Percentiles rank a stretch among this genome's conserved stretches.
phyloP scores from a whole-genome alignment of 768 basidiomycete genomes.

The Macrolepiota dolichaula region DNA sequence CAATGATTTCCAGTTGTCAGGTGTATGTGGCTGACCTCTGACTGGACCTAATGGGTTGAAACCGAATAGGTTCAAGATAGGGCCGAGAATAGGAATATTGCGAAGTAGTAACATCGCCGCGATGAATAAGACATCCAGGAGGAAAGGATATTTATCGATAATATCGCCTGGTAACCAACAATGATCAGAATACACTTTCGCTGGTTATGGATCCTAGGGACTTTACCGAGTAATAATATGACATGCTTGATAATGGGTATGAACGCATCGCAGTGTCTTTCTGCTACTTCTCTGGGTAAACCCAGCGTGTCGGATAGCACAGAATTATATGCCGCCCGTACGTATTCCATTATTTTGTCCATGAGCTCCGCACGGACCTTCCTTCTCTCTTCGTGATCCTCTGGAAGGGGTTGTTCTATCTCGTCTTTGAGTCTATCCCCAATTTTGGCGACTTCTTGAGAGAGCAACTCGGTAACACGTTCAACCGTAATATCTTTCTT shows the following conservation, averaged over 20 bases:
- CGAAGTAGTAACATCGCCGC: slow-evolving; percentile 23
- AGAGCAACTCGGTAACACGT: not conserved
- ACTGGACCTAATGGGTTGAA: slow-evolving; percentile 29
- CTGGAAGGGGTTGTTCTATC: slow-evolving; percentile 11
- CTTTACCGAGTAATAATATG: too few relatives aligned
- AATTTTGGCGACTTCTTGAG: not conserved
- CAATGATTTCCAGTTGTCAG: not conserved
- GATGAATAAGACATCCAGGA: slow-evolving; percentile 23
- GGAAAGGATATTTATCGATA: slow-evolving; percentile 29
- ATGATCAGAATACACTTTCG: not conserved
- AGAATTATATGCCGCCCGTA: slow-evolving; percentile 1
- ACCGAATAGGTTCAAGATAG: slow-evolving; percentile 29
- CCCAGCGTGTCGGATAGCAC: not conserved
- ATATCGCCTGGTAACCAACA: slow-evolving; percentile 26
- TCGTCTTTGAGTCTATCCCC: slow-evolving; percentile 5
- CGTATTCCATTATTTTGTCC: not conserved
- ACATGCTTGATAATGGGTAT: too few relatives aligned
- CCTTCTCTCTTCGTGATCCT: slow-evolving; percentile 9
- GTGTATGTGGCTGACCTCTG: not conserved
- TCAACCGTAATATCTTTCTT: not conserved
- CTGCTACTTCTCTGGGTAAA: slow-evolving; percentile 5
- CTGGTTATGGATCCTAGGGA: not conserved
- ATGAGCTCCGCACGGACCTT: slow-evolving; percentile 4
- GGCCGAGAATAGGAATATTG: slow-evolving; percentile 24
- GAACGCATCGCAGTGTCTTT: not conserved